Evolutionary conservation across 495 filamentous ascomycete genomes (phyloP).

Genomic region (Lasiosphaeria hispida): DNA sequence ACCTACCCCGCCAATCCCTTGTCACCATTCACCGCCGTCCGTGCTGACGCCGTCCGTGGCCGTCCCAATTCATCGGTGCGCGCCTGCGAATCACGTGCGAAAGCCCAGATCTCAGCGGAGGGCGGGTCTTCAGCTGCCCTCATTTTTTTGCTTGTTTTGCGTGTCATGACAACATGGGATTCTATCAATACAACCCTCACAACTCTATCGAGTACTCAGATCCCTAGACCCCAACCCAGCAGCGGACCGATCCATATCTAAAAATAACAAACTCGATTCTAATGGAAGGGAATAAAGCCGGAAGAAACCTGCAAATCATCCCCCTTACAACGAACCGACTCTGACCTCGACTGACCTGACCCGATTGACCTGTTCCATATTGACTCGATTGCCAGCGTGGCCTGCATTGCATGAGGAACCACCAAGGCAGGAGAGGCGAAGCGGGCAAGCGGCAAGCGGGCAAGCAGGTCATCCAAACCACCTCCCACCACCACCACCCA

Average conservation of each 20-base stretch:
- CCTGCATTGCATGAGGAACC: slow-evolving; percentile 26
- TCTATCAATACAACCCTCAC: no score
- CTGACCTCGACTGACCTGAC: no score
- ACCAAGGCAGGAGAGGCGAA: background rate
- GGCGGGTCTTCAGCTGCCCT: background rate
- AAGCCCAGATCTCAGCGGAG: background rate
- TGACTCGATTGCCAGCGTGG: slow-evolving; percentile 23
- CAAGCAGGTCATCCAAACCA: slow-evolving; percentile 3
- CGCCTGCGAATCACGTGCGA: slow-evolving; percentile 8
- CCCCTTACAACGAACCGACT: no score
- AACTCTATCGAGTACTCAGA: no score
- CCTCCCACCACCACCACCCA: background rate
- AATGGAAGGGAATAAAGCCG: no score
- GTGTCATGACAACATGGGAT: no score
- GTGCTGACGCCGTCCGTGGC: background rate
- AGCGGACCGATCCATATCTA: no score
- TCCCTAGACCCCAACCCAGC: no score
- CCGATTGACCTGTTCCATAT: background rate
- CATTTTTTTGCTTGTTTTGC: no score
- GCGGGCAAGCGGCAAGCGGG: background rate
- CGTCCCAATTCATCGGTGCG: slow-evolving; percentile 12
- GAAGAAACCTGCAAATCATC: no score
- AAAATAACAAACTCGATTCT: no score
- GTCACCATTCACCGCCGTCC: slow-evolving; percentile 8
- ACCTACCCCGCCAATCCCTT: slow-evolving; percentile 2